Evolutionary conservation across 108 stramenopile genomes (phyloP).

Genomic region (Bacterosira constricta): DNA sequence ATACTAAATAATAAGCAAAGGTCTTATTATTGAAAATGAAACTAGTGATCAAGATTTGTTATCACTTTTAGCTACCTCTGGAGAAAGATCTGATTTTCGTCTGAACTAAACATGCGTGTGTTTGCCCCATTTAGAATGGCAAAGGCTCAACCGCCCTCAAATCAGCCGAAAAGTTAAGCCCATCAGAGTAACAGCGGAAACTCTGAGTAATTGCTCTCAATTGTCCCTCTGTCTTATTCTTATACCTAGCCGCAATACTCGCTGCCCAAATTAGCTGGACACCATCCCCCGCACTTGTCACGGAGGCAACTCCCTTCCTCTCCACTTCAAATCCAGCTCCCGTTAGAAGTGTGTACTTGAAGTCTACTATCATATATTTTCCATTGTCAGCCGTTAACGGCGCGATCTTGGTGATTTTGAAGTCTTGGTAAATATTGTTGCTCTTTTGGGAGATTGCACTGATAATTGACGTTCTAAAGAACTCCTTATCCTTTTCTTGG

Average conservation of each 20-base stretch:
- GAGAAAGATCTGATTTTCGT: too few species aligned
- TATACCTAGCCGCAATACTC: constrained; percentile 69
- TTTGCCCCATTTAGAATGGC: background rate
- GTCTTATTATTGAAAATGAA: too few species aligned
- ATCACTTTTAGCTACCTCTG: too few species aligned
- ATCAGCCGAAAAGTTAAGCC: constrained; percentile 64
- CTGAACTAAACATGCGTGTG: too few species aligned
- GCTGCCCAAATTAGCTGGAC: constrained; percentile 88
- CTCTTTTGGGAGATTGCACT: constrained; percentile 88
- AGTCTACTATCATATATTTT: constrained; percentile 87
- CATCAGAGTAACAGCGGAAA: constrained; percentile 85
- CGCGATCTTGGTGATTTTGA: constrained; percentile 86
- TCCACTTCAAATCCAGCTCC: constrained; percentile 97
- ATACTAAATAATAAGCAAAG: too few species aligned
- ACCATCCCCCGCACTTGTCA: constrained; percentile 81
- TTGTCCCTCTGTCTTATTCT: constrained; percentile 72
- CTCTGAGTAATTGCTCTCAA: constrained; percentile 70
- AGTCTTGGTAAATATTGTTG: constrained; percentile 90
- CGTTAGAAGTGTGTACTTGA: constrained; percentile 93
- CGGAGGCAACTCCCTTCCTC: constrained; percentile 82
- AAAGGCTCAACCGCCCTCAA: constrained; percentile 17
- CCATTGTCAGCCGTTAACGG: constrained; percentile 52
- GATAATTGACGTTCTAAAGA: constrained; percentile 72
- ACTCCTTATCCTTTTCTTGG: constrained; percentile 58
- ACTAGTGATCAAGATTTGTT: too few species aligned